Conservation (phyloP, 1,284 basidiomycete genomes). For the Ganoderma lucidum region DNA sequence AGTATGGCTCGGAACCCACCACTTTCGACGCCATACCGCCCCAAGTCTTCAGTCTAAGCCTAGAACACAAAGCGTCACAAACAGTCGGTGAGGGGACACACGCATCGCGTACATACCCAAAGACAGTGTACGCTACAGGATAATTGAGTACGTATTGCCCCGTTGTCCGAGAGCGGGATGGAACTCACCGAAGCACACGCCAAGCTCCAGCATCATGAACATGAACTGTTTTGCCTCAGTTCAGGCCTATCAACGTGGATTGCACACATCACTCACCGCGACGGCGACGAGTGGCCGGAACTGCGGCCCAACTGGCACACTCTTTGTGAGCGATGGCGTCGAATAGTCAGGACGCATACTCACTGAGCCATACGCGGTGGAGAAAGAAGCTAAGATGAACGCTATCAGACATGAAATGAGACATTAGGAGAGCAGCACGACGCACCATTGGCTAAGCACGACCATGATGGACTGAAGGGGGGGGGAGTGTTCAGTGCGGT, state of each 20-base stretch:
- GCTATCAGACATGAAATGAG: not conserved
- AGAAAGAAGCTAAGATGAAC: constrained; percentile 9
- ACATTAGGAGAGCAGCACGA: not conserved
- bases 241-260: too few species aligned
- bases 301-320: not conserved
- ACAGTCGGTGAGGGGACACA: not conserved
- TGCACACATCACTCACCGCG: not conserved
- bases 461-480: constrained; percentile 6
- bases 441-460: constrained; percentile 9
- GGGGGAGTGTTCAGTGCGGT: not conserved
- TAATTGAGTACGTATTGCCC: not conserved
- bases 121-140: not conserved
- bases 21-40: not conserved
- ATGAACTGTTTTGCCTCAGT: not conserved
- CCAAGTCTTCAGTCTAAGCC: constrained; percentile 9
- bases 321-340: not conserved
- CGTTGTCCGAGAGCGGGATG: not conserved
- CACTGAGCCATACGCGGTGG: constrained; percentile 13
- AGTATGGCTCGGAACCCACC: not conserved
- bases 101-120: not conserved
- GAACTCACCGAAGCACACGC: constrained; percentile 5
- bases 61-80: not conserved
- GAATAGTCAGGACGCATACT: not conserved
- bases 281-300: constrained; percentile 5
- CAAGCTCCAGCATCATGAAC: constrained; percentile 8